phyloP scores from a whole-genome alignment of 2,329 filamentous ascomycete genomes.

The Alternaria alternata region DNA sequence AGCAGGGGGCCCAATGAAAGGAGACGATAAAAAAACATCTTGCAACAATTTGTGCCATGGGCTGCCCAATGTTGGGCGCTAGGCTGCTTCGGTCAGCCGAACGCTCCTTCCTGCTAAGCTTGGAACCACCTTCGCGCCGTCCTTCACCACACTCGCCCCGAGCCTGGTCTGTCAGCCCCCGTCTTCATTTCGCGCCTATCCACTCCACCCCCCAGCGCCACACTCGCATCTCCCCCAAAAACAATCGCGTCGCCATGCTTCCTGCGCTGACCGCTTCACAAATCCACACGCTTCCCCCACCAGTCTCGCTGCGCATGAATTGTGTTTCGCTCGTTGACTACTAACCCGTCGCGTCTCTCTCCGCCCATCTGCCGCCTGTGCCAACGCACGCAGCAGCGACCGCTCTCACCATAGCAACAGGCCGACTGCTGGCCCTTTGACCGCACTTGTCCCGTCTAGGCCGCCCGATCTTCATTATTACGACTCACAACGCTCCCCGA shows the following conservation, averaged over 20 bases:
- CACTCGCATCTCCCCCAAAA: constrained; percentile 22
- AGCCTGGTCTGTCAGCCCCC: constrained; percentile 37
- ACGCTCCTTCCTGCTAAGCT: constrained; percentile 28
- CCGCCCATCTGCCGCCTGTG: constrained; percentile 31
- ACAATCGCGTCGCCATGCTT: constrained; percentile 30
- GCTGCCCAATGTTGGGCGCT: constrained; percentile 16
- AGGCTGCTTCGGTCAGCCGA: constrained; percentile 22
- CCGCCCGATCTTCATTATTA: constrained; percentile 46
- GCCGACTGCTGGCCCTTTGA: constrained; percentile 42
- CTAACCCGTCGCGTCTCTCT: constrained; percentile 24
- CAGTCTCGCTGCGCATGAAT: constrained; percentile 13
- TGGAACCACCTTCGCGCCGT: constrained; percentile 29
- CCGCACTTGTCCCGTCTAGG: constrained; percentile 42
- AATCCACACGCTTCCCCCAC: constrained; percentile 14
- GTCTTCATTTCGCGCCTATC: constrained; percentile 41
- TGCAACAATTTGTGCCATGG: constrained; percentile 14
- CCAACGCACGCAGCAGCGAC: constrained; percentile 50
- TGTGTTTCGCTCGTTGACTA: constrained; percentile 25
- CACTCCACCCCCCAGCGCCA: constrained; percentile 25
- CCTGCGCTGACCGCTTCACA: constrained; percentile 28
- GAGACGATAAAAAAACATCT: constrained; percentile 32
- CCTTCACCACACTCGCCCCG: constrained; percentile 35
- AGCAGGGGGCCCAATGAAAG: constrained; percentile 23
- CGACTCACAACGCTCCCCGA: constrained; percentile 40
- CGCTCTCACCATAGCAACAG: constrained; percentile 51